Conservation (phyloP, 306 rosid genomes). For the Pyrus communis region DNA sequence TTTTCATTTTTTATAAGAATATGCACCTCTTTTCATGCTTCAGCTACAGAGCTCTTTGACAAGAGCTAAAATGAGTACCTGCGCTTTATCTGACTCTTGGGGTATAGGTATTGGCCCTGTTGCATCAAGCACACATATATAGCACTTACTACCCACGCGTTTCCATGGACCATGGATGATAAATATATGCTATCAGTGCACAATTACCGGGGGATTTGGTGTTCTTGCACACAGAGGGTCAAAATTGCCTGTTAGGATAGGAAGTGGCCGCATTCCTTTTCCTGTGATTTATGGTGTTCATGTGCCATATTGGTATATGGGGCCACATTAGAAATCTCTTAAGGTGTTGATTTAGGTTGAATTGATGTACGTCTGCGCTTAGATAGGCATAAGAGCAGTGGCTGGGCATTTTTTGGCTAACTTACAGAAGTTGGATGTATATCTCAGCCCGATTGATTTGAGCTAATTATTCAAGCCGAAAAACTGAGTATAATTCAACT, state of each 20-base stretch:
- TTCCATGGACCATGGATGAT: neutral
- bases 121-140: neutral
- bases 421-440: neutral
- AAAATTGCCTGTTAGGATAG: neutral
- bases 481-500: neutral
- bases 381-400: neutral
- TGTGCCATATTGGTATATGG: neutral
- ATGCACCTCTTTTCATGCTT: neutral
- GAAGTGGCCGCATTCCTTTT: neutral
- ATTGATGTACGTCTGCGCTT: no score
- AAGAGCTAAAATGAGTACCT: no score
- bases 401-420: neutral
- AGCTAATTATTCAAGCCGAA: neutral
- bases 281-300: neutral
- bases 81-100: neutral
- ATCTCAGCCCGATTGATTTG: neutral
- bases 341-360: no score
- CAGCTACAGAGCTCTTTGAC: neutral
- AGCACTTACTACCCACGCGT: neutral
- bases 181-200: neutral
- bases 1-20: neutral
- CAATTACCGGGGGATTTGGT: neutral
- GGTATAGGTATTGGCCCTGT: neutral
- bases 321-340: no score
- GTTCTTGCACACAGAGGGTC: neutral